These are phyloP conservation scores for Nemophila menziesii DNA, from an alignment of 257 asterid genomes.

Conservation along the genomic window DNA sequence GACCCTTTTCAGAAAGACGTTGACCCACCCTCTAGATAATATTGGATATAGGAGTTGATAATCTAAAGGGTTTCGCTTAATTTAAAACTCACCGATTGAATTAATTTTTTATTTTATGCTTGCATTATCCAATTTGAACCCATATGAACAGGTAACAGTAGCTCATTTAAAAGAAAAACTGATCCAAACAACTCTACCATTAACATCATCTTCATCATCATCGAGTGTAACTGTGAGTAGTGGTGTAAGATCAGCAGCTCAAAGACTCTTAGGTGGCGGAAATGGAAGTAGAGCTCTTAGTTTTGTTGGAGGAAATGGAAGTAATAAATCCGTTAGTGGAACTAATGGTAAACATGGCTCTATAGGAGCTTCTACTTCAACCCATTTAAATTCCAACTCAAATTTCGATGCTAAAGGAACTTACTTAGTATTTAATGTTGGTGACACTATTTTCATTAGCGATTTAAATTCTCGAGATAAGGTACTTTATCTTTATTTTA, in stretches of 20 bases:
- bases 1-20: conserved; percentile 1
- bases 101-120: too few species aligned
- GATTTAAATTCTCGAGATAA: conserved; percentile 96
- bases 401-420: conserved; percentile 93
- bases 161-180: conserved; percentile 95
- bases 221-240: conserved; percentile 65
- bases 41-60: conserved; percentile 1
- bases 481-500: conserved; percentile 25
- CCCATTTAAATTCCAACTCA: conserved; percentile 43
- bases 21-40: background rate
- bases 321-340: conserved; percentile 58
- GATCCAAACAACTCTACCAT: conserved; percentile 45
- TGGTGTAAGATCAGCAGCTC: conserved; percentile 97
- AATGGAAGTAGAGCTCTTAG: conserved; percentile 92
- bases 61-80: background rate
- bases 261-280: conserved; percentile 72
- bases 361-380: conserved; percentile 65
- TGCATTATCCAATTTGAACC: background rate
- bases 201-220: conserved; percentile 23
- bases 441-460: conserved; percentile 83
- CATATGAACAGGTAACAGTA: conserved; percentile 58
- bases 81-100: too few species aligned
- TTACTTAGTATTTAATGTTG: conserved; percentile 87
- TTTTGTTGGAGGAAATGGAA: conserved; percentile 96
- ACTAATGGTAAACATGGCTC: conserved; percentile 72